Base-by-base conservation (phyloP, 805 yeast genomes). In the Saturnispora serradocipensis region DNA sequence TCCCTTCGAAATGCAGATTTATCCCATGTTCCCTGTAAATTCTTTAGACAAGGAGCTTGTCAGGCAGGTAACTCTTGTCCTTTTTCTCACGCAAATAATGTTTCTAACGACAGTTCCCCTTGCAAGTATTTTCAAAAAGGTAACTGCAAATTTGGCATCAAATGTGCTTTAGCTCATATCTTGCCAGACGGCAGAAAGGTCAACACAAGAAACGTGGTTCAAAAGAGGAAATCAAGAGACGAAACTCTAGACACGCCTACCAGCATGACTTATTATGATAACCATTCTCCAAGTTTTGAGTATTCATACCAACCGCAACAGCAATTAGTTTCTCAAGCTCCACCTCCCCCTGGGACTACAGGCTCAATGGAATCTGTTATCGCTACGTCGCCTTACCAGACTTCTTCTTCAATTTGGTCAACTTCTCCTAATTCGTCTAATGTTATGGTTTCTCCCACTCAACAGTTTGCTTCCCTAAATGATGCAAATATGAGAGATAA, bases 51-150 rank as follows among this genome's bases (percentile, higher is more conserved):
- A 66, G 97, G 98, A 1, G 80, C 86, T 16, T 91, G 99, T 67
- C 97, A 90, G 67, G 98, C 98, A 1, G 98, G 98, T 11, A 74
- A 72, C 48, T 74, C 91, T 1, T 91, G 99, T 66, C 97, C 97
- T 1, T 91, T 91, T 64, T 82, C 93, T 34, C 99, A 91, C 65
- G 75, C 84, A 45, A 63, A 79, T 48, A 86, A 83, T 51, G 72
- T 77, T 5, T 64, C 74, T n/a, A 68, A 71, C 35, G 82, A 77
- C 46, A 67, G 74, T 45, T 71, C 76, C 43, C 88, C 90, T 6
- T 91, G 99, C 74, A 90, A 89, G 72, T 91, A 90, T 68, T 91
- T 88, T 67, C 93, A 86, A 61, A 87, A 87, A 69, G 98, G 98
- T n/a, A 88, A 89, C 63, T 91, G 99, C 69, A 89, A 89, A 69